Evolutionary conservation across 495 filamentous ascomycete genomes (phyloP).

Genomic region (Aspergillus affinis): DNA sequence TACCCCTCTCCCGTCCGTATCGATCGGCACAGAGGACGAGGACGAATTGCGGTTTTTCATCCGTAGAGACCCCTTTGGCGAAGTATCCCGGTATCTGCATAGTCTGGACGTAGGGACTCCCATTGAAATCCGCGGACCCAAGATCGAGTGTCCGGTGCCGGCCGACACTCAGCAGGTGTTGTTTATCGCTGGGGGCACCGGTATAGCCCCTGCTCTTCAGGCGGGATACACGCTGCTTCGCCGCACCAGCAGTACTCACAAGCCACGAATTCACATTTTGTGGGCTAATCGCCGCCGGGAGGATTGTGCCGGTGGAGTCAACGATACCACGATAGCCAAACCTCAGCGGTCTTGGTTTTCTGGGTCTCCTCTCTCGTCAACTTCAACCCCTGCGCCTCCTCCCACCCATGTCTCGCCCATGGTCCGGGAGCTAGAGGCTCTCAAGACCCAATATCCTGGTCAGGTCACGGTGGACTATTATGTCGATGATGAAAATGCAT

Average conservation of each 20-base stretch:
- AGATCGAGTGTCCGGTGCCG: constrained; percentile 65
- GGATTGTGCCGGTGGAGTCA: constrained; percentile 54
- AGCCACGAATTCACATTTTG: constrained; percentile 56
- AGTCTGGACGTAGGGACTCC: constrained; percentile 55
- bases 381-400: constrained; percentile 6
- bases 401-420: constrained; percentile 39
- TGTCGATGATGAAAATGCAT: constrained; percentile 72
- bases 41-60: constrained; percentile 55
- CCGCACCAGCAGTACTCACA: constrained; percentile 23
- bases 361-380: constrained; percentile 23
- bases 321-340: constrained; percentile 25
- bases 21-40: constrained; percentile 27
- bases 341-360: constrained; percentile 34
- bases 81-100: constrained; percentile 70
- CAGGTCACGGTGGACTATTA: constrained; percentile 67
- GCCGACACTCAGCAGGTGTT: constrained; percentile 56
- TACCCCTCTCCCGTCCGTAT: constrained; percentile 71
- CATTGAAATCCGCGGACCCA: constrained; percentile 77
- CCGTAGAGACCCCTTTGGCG: constrained; percentile 53
- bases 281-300: constrained; percentile 65
- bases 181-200: constrained; percentile 91
- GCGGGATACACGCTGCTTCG: constrained; percentile 59
- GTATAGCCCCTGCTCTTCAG: constrained; percentile 89
- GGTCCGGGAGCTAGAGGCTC: constrained; percentile 58
- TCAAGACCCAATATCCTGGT: constrained; percentile 54